Evolutionary conservation across 1,139 yeast species (phyloP), one percentile per base, ranked within the genome.

Genomic region (Kodamaea ohmeri): DNA sequence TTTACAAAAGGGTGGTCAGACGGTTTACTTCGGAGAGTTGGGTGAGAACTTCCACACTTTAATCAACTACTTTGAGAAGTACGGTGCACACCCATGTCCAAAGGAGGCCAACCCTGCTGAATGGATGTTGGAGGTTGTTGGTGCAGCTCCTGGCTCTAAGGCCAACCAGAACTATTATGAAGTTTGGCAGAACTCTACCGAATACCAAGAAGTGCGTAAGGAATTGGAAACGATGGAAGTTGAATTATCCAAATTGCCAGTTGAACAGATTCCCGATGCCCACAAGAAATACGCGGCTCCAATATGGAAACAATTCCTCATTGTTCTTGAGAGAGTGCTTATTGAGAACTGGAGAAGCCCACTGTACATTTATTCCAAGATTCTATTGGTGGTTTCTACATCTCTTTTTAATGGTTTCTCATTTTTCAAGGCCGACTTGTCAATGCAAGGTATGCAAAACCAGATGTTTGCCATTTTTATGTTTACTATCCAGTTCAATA

Each of bases 281-380:
- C 58, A 57, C 33, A 53, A 52, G 44, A 61, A 56, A 17, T 76
- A 71, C 54, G 81, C 83, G 19, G 54, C 78, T 6, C 52, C 75
- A 8, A 37, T 73, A 37, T 54, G 55, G 54, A 56, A 57, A 31
- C 94, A 84, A 57, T 73, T 71, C 45, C 32, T 50, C 18, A 49
- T 72, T 41, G 89, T 82, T 21, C 65, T 78, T 16, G 46, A 58
- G 36, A 75, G 87, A 58, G 78, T 76, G 27, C 62, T 80, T 47
- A 71, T 77, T 50, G 85, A 80, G 55, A 74, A 80, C 55, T 84
- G 85, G 84, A 75, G 95, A 66, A 71, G 86, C n/a, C 92, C 92
- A 15, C 53, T 67, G 19, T 83, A 82, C 56, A 73, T 83, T 35
- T 83, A 83, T 75, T 70, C 87, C 37, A 83, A 84, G 63, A 38